Evolutionary conservation across 2,329 filamentous ascomycete species (phyloP), one percentile per base, ranked within the genome.

Genomic region (Magnaporthiopsis poae): DNA sequence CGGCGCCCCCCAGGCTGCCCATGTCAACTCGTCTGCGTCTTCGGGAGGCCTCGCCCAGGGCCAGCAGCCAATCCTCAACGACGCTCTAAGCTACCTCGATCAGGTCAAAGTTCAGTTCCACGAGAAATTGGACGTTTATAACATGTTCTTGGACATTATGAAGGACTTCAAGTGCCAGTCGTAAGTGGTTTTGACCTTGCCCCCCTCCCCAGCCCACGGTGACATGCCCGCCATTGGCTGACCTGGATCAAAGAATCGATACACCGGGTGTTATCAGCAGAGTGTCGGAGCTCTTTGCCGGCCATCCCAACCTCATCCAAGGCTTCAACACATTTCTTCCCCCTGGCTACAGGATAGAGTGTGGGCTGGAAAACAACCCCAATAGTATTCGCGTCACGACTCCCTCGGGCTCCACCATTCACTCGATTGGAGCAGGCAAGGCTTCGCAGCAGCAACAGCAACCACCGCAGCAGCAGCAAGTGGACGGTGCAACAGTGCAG

Each of bases 131-230:
- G 94, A 98, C 76, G 95, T 99, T 0, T 99, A 99, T 74, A 98
- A 98, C 74, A 85, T 91, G 56, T 98, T 99, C 72, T 80, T 99
- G 62, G 95, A 99, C 72, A 99, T 99, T 63, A 99, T 99, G 95
- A 99, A 99, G 75, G 95, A 99, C 72, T 99, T 99, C 77, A 99
- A 99, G 79, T 96, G 92, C 73, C 94, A 96, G 79, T 92, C 93
- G 86, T 93, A 81, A 79, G 90, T 84, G 15, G 13, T 35, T 27
- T 27, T 33, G 27, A 11, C 52, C 36, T 18, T 33, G 60, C 39
- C n/a, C 39, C n/a, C 27, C 27, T 27, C 36, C 21, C 46, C 21
- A 9, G 18, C 21, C n/a, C 21, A 21, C 46, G 21, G 1, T 25
- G 18, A 56, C 7, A 8, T 25, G 46, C n/a, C 21, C 25, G 46